Evolutionary conservation across 768 basidiomycete genomes (phyloP).

Genomic region (Punctularia strigosozonata): DNA sequence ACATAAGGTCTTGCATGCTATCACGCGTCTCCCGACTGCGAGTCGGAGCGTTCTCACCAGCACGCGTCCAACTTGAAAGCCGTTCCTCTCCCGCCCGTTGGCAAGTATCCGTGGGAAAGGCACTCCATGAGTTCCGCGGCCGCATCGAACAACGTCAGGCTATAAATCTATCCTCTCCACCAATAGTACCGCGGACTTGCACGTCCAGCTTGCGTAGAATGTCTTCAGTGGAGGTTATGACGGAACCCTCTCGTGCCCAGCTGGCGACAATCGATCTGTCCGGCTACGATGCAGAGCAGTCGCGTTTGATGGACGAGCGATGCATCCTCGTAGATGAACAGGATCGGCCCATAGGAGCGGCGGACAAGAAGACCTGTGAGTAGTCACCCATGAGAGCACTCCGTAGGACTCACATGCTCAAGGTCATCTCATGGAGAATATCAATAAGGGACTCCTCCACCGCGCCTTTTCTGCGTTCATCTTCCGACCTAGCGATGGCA

Average conservation of each 20-base stretch:
- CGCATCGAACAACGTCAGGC: too few relatives aligned
- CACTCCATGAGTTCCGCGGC: too few relatives aligned
- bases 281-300: constrained; percentile 85
- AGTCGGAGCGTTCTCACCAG: too few relatives aligned
- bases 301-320: constrained; percentile 89
- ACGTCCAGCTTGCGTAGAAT: too few relatives aligned
- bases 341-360: constrained; percentile 73
- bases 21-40: too few relatives aligned
- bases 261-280: constrained; percentile 71
- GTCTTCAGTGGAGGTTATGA: too few relatives aligned
- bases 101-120: too few relatives aligned
- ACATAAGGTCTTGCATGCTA: too few relatives aligned
- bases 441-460: constrained; percentile 86
- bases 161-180: too few relatives aligned
- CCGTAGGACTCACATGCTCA: constrained; percentile 2
- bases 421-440: constrained; percentile 98
- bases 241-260: constrained; percentile 46
- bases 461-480: constrained; percentile 97
- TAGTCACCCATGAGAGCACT: constrained; percentile 4
- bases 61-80: too few relatives aligned
- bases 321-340: constrained; percentile 89
- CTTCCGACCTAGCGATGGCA: constrained; percentile 90
- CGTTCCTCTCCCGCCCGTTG: too few relatives aligned
- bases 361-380: constrained; percentile 95
- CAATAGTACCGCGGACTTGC: too few relatives aligned